Evolutionary conservation across 495 filamentous ascomycete species (phyloP), one percentile per base, ranked within the genome.

Genomic region (Cercophora sp.): DNA sequence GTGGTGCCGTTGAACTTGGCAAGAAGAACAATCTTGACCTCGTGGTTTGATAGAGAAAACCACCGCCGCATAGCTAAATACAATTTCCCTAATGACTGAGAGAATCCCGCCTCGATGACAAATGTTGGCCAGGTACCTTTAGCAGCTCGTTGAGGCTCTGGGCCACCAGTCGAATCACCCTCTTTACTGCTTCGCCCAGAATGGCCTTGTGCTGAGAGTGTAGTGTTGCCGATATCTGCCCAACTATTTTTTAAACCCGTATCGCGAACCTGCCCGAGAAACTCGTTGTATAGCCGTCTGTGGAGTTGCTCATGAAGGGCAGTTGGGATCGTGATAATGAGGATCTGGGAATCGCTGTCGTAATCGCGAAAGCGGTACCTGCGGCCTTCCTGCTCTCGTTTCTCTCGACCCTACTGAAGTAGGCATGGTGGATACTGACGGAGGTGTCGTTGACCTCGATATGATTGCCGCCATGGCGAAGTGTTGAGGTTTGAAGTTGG

Each of bases 1-100:
- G 9, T 40, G 16, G 35, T 34, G 24, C 36, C 16, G 39, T 60
- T 50, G 47, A 62, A 32, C 29, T 32, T 32, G 29, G 29, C 29
- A 32, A 32, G 29, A 6, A 32, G 29, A 13, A 13, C 29, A 32
- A 13, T 13, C 29, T 32, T 32, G 13, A 32, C 29, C 29, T 32
- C 29, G 29, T 32, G 29, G 29, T 13, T 32, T 6, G 29, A 32
- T 13, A 32, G 6, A 32, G 29, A 32, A 32, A 32, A 32, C 13
- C 29, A 32, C n/a, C 29, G 29, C 29, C 29, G 29, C 29, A 32
- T 32, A 32, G 8, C 13, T 32, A 13, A 32, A n/a, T n/a, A n/a
- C n/a, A n/a, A n/a, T n/a, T n/a, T n/a, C n/a, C n/a, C n/a, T n/a
- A n/a, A n/a, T n/a, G n/a, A n/a, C n/a, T n/a, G n/a, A n/a, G n/a